Evolutionary conservation across 2,329 filamentous ascomycete genomes (phyloP).

Genomic region (Botrytis deweyae): DNA sequence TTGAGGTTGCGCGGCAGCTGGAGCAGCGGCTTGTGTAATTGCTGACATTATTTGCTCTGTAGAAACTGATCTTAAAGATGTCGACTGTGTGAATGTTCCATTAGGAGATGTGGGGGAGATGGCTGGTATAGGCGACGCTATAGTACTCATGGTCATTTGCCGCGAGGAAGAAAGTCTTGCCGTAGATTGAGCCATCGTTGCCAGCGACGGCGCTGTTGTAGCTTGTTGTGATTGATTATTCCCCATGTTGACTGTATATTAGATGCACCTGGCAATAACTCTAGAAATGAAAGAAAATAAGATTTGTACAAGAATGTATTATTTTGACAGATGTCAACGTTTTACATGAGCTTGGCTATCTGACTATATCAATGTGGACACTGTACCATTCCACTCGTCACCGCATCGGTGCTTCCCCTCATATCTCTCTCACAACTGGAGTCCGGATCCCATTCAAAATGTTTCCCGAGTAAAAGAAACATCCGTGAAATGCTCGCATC

Average conservation of each 20-base stretch:
- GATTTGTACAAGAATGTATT: not conserved
- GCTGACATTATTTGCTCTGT: not conserved
- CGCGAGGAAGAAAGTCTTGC: not conserved
- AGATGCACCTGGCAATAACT: not conserved
- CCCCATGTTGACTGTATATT: not conserved
- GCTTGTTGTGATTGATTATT: not conserved
- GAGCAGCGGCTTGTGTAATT: not conserved
- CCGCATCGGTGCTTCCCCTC: not conserved
- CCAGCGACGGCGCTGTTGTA: not conserved
- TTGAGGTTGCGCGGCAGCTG: not conserved
- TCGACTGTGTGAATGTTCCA: not conserved
- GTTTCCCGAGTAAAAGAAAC: not conserved
- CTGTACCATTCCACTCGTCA: too few species aligned
- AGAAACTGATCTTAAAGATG: not conserved
- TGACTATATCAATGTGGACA: not conserved
- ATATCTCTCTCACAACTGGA: not conserved
- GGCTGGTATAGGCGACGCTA: slow-evolving; percentile 53
- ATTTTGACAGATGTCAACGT: not conserved
- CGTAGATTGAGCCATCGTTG: not conserved
- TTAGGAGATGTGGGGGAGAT: slow-evolving; percentile 55
- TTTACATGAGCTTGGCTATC: not conserved
- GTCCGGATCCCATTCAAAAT: not conserved
- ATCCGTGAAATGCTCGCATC: slow-evolving; percentile 1
- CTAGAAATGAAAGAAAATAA: not conserved
- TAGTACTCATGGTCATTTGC: not conserved